Evolutionary conservation across 495 filamentous ascomycete species (phyloP).

Genomic region (Annulohypoxylon stygium): DNA sequence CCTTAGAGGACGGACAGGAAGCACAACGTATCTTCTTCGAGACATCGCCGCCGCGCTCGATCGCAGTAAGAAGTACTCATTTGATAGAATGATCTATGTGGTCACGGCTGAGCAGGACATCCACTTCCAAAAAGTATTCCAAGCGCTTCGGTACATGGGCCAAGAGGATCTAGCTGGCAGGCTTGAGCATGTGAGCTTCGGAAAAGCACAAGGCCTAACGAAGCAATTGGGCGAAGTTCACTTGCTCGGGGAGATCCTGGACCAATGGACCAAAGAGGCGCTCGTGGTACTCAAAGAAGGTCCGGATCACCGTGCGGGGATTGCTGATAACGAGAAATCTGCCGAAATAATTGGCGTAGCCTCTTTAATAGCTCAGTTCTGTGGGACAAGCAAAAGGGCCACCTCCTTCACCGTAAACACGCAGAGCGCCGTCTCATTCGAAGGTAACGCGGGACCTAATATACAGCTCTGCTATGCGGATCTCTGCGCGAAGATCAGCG

Average conservation of each 20-base stretch:
- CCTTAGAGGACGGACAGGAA: neutral
- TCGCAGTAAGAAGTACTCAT: slow-evolving; percentile 6
- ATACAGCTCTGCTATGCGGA: slow-evolving; percentile 4
- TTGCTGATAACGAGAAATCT: neutral
- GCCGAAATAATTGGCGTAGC: slow-evolving; percentile 6
- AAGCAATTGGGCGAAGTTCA: slow-evolving; percentile 1
- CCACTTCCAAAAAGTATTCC: slow-evolving; percentile 14
- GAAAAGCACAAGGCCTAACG: neutral
- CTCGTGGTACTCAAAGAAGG: neutral
- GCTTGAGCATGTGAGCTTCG: slow-evolving; percentile 11
- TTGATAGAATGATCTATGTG: slow-evolving; percentile 20
- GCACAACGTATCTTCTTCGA: slow-evolving; percentile 10
- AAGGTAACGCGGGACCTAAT: neutral
- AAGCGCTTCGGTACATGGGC: slow-evolving; percentile 13
- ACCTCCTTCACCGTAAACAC: neutral
- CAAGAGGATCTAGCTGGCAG: neutral
- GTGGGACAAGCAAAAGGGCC: neutral
- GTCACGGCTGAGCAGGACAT: slow-evolving; percentile 6
- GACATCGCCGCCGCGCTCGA: slow-evolving; percentile 16
- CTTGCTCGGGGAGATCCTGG: slow-evolving; percentile 11
- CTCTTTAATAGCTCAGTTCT: slow-evolving; percentile 8
- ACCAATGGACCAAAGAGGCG: neutral
- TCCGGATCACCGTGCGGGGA: neutral
- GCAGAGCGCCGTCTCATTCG: neutral
- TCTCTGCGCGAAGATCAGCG: slow-evolving; percentile 6